phyloP scores from a whole-genome alignment of 371 early-diverging fungal species.

The Apophysomyces sp. region DNA sequence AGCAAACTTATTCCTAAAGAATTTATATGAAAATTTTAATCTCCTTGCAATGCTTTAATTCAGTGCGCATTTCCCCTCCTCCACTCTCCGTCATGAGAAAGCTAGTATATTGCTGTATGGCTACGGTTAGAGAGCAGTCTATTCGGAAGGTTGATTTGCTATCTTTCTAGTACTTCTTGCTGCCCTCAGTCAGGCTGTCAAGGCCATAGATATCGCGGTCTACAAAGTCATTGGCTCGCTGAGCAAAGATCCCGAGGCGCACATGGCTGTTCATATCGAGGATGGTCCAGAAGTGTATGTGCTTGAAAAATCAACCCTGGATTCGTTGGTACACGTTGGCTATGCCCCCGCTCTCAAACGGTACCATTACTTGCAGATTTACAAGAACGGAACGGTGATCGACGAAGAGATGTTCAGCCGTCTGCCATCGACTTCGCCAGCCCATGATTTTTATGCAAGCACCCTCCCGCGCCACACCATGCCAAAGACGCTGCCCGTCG shows the following conservation, averaged over 20 bases:
- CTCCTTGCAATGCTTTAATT: neutral
- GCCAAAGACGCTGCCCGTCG: neutral
- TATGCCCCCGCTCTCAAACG: constrained; percentile 8
- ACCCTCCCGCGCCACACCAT: neutral
- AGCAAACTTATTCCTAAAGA: neutral
- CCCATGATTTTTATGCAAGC: constrained; percentile 28
- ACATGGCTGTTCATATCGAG: constrained; percentile 22
- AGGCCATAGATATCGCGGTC: constrained; percentile 17
- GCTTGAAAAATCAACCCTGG: constrained; percentile 8
- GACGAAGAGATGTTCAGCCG: constrained; percentile 13
- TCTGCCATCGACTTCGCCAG: neutral
- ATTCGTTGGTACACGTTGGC: constrained; percentile 23
- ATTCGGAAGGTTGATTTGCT: too few relatives aligned
- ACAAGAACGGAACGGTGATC: constrained; percentile 5
- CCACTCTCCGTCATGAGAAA: neutral
- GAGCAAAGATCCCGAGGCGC: neutral
- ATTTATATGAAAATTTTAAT: neutral
- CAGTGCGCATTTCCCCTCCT: too few relatives aligned
- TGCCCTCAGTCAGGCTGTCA: constrained; percentile 10
- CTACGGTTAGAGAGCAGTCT: too few relatives aligned
- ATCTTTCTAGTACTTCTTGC: neutral
- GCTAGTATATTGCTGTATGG: neutral
- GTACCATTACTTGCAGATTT: constrained; percentile 25
- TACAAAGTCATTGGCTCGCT: neutral
- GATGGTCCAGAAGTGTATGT: constrained; percentile 3